These are phyloP conservation scores for Suillus paluster DNA, from an alignment of 768 basidiomycete genomes.

Conservation along the genomic window DNA sequence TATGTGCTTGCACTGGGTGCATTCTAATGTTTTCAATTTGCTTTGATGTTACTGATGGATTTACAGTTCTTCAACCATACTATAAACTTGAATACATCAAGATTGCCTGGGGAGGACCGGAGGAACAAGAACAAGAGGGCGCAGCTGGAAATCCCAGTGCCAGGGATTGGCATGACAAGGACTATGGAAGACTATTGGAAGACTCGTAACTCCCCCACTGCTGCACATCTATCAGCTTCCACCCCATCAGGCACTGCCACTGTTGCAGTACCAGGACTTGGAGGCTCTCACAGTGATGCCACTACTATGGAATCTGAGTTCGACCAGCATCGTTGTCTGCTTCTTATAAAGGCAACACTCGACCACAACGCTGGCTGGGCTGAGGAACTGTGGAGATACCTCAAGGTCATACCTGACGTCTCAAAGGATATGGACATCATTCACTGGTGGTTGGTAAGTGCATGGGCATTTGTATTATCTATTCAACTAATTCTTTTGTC, in stretches of 20 bases:
- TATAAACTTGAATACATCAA: constrained; percentile 25
- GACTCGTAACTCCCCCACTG: too few species aligned
- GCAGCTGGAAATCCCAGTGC: constrained; percentile 13
- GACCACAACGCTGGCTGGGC: constrained; percentile 4
- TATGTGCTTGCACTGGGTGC: constrained; percentile 30
- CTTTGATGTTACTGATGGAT: constrained; percentile 2
- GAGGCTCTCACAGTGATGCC: neutral
- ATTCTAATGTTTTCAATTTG: constrained; percentile 4
- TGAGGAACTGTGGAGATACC: constrained; percentile 7
- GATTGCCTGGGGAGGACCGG: constrained; percentile 10
- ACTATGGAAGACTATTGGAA: constrained; percentile 9
- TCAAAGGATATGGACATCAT: constrained; percentile 9
- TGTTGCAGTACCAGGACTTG: too few species aligned
- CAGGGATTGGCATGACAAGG: constrained; percentile 19
- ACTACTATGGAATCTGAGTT: neutral
- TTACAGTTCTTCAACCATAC: constrained; percentile 15
- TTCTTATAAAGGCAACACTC: neutral
- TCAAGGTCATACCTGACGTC: neutral
- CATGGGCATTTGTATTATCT: constrained; percentile 7
- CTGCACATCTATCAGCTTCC: neutral
- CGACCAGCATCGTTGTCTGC: neutral
- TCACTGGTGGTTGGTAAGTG: constrained; percentile 19
- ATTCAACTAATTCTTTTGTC: neutral
- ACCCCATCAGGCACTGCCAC: too few species aligned
- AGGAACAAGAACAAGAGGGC: constrained; percentile 10